phyloP scores from a whole-genome alignment of 2,329 filamentous ascomycete genomes.

The Exophiala bonariae region DNA sequence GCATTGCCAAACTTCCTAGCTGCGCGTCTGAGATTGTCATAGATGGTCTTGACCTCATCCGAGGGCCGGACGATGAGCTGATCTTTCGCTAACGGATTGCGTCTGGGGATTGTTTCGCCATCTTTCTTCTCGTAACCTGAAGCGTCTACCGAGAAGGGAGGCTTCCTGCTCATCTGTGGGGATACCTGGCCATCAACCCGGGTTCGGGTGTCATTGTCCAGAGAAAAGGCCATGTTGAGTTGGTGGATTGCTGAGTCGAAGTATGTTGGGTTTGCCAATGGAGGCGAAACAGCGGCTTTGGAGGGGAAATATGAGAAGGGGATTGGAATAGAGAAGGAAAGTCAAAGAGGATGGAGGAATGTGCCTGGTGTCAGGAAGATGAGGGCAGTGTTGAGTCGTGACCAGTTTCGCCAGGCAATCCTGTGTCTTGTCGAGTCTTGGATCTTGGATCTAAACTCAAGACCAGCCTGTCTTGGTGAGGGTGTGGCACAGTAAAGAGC shows the following conservation, averaged over 20 bases:
- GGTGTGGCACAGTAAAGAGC: too few relatives aligned
- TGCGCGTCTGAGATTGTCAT: slow-evolving; percentile 72
- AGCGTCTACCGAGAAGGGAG: slow-evolving; percentile 74
- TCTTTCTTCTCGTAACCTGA: slow-evolving; percentile 66
- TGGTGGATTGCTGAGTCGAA: background rate
- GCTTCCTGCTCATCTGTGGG: slow-evolving; percentile 62
- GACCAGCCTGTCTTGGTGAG: too few relatives aligned
- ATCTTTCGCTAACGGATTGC: slow-evolving; percentile 70
- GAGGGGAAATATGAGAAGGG: background rate
- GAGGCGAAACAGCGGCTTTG: background rate
- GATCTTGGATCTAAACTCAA: too few relatives aligned
- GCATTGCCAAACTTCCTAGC: slow-evolving; percentile 64
- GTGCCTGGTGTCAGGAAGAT: too few relatives aligned
- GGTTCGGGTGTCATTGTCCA: slow-evolving; percentile 21
- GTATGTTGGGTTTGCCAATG: background rate
- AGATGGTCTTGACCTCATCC: slow-evolving; percentile 72
- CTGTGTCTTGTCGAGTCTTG: too few relatives aligned
- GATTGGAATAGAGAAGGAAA: background rate
- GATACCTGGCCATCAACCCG: slow-evolving; percentile 28
- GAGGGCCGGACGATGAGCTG: slow-evolving; percentile 66
- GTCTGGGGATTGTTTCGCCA: slow-evolving; percentile 82
- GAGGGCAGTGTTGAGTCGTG: too few relatives aligned
- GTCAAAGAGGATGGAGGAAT: background rate
- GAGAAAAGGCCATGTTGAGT: slow-evolving; percentile 9
- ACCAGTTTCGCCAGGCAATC: too few relatives aligned